A percentile compares a stretch with the other conserved stretches of the same genome.
These are phyloP conservation scores for Septoria petroselini DNA, from an alignment of 2,329 filamentous ascomycete species.

Conservation along the genomic window DNA sequence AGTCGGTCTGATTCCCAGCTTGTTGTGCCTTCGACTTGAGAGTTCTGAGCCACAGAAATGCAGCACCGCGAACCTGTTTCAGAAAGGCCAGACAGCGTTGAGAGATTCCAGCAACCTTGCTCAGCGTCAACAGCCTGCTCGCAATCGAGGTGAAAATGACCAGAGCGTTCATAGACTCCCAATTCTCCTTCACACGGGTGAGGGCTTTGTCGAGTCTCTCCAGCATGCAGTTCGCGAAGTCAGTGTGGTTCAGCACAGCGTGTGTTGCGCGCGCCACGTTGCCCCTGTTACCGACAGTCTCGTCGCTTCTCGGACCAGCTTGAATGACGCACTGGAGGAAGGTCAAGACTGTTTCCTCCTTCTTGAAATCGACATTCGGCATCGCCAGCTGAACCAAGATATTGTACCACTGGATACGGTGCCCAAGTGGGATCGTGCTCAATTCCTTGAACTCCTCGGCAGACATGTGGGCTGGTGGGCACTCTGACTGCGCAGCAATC, in stretches of 20 bases:
- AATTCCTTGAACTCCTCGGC: slow-evolving; percentile 55
- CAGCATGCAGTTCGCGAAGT: slow-evolving; percentile 14
- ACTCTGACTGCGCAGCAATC: slow-evolving; percentile 50
- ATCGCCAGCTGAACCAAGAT: slow-evolving; percentile 52
- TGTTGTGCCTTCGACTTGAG: slow-evolving; percentile 38
- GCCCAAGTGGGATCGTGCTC: slow-evolving; percentile 49
- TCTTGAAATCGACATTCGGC: slow-evolving; percentile 59
- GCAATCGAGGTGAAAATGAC: slow-evolving; percentile 23
- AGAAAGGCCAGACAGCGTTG: slow-evolving; percentile 36
- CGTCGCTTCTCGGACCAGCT: slow-evolving; percentile 42
- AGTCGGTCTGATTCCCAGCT: slow-evolving; percentile 38
- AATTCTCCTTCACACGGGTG: slow-evolving; percentile 26
- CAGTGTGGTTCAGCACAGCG: slow-evolving; percentile 46
- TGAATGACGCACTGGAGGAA: slow-evolving; percentile 55
- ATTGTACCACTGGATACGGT: slow-evolving; percentile 47
- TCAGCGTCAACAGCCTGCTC: slow-evolving; percentile 25
- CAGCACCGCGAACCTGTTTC: slow-evolving; percentile 42
- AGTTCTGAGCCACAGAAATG: slow-evolving; percentile 50
- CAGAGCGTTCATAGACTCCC: slow-evolving; percentile 28
- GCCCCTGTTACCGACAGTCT: not conserved
- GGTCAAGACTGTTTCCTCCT: slow-evolving; percentile 49
- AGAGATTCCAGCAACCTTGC: not conserved
- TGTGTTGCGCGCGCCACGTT: slow-evolving; percentile 49
- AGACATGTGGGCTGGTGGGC: slow-evolving; percentile 46
- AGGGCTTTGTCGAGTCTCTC: slow-evolving; percentile 15